Evolutionary conservation across 495 filamentous ascomycete genomes (phyloP), one percentile per base, ranked within the genome.

Genomic region (Penicillium turbatum): DNA sequence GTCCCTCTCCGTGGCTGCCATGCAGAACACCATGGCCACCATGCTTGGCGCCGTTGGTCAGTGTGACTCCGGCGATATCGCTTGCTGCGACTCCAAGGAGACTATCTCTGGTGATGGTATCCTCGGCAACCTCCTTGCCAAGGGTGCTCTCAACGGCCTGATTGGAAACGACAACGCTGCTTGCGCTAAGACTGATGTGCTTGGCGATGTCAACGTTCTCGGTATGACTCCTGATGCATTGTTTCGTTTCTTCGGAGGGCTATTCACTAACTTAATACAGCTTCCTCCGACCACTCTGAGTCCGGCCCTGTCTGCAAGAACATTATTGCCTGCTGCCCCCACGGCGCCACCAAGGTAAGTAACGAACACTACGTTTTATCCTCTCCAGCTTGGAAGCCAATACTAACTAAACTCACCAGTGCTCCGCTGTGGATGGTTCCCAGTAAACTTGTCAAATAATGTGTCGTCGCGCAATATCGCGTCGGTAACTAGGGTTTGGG

Each of bases 71-170:
- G 48, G 48, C 36, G 36, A 40, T 8, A 19, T 50, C 5, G 27
- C 48, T 1, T 50, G 48, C 48, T 50, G 48, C 32, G 48, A 50
- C 36, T 40, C 36, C 27, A 50, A 50, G 36, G 36, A 50, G 36
- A 15, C 13, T 3, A 1, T 50, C 26, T 40, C 36, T 10, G 48
- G 15, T 5, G 48, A 50, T 9, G 48, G 48, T 17, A 32, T 50
- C 15, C 48, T 50, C 15, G 48, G 48, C 7, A 40, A 40, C 27
- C 36, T 50, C 26, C 48, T 50, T 7, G 48, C 35, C 27, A 40
- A 50, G 48, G 48, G 48, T 10, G 48, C 48, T n/a, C 26, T 50
- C 13, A 50, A 50, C 36, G 48, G 48, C 15, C 48, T 50, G 5
- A 26, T 50, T 36, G 48, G 48, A 27, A 50, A 50, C 36, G 48